Base-by-base conservation (phyloP, 108 stramenopile genomes). In the Mayamaea pseudoterrestris region DNA sequence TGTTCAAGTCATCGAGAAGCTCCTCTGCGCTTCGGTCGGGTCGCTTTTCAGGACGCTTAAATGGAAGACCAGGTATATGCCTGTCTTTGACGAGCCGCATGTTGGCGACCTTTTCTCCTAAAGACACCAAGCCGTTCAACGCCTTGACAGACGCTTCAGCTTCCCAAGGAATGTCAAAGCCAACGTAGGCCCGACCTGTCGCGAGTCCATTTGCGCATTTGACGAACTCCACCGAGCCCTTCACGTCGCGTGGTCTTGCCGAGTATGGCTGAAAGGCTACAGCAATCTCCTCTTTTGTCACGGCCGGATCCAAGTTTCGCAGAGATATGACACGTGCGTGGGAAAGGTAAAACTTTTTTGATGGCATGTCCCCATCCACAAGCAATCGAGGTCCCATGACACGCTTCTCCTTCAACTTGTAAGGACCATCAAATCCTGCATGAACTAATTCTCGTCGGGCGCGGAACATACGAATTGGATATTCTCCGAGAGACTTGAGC, bases 361-460 rank as follows among this genome's bases (percentile, higher is more conserved):
- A 78, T 14, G 88, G 88, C 53, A 80, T 66, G 35, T 90, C 83
- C 3, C 82, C 80, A 34, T 79, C 78, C 8, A 90, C 83, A 47
- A 85, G 64, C 29, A 90, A 57, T 17, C 63, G 46, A 4, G 34
- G 12, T 2, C 64, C 67, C 2, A 55, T 63, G 14, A 62, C 53
- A 55, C 80, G 77, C 4, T 67, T 61, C 26, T 66, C 73, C 39
- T 60, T 52, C 1, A 37, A 27, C 21, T 44, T 53, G 39, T 52
- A 47, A 26, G 61, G 48, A 5, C 74, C 71, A 25, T 54, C 46
- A 40, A 66, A 69, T 35, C 73, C 66, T 17, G 57, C 60, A 43
- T 71, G 71, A 8, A 71, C 73, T 9, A 83, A 58, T 31, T 81
- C 72, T 17, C 87, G 77, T 41, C 76, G 66, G 16, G 87, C 87